Percentiles rank a stretch among this genome's conserved stretches.
phyloP scores from a whole-genome alignment of 23 red algal genomes.

The Chondrus crispus region DNA sequence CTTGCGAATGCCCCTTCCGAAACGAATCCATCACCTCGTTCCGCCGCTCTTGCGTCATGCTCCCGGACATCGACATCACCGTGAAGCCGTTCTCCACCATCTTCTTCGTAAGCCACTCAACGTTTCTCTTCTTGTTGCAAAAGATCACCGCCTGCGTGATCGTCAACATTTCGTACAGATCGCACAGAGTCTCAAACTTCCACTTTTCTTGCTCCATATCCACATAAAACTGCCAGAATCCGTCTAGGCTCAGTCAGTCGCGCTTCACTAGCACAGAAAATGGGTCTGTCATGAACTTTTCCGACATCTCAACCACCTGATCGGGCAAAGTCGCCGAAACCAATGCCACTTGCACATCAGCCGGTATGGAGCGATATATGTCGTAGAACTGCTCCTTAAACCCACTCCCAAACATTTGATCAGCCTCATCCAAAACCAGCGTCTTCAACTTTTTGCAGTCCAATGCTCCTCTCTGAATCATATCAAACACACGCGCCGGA shows the following conservation, averaged over 20 bases:
- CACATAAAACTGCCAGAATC: constrained; percentile 89
- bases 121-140: constrained; percentile 71
- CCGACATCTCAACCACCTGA: constrained; percentile 77
- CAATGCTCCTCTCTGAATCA: constrained; percentile 69
- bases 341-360: constrained; percentile 71
- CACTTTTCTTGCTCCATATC: constrained; percentile 86
- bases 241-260: constrained; percentile 81
- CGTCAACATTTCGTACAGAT: constrained; percentile 89
- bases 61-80: constrained; percentile 73
- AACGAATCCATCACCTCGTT: constrained; percentile 77
- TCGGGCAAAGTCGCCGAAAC: constrained; percentile 76
- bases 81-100: constrained; percentile 75
- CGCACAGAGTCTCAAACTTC: constrained; percentile 95
- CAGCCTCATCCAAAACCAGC: constrained; percentile 82
- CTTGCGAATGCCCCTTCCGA: constrained; percentile 64
- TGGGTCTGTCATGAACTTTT: constrained; percentile 83
- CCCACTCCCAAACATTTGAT: constrained; percentile 83
- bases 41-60: constrained; percentile 81
- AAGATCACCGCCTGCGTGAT: constrained; percentile 92
- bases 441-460: constrained; percentile 17
- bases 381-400: constrained; percentile 96
- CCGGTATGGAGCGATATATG: constrained; percentile 67
- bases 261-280: constrained; percentile 78
- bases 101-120: constrained; percentile 84
- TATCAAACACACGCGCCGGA: constrained; percentile 80